Evolutionary conservation across 805 yeast species (phyloP).

Genomic region (Lachancea kluyveri): DNA sequence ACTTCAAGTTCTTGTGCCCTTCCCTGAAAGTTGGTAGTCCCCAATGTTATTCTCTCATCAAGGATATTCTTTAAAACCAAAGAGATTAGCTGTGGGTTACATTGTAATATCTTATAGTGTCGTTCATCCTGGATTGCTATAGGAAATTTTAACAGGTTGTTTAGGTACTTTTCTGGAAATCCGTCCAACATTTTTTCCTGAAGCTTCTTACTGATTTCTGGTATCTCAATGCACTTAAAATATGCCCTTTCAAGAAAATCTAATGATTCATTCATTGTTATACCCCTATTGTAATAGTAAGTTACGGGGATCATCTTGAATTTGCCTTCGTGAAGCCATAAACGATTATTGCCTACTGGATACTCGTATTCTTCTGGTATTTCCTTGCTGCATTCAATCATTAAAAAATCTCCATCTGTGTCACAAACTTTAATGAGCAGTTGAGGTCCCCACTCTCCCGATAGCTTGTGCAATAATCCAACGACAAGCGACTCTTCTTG

Average conservation of each 20-base stretch:
- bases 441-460: conserved; percentile 25
- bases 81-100: conserved; percentile 17
- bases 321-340: conserved; percentile 44
- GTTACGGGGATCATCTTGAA: conserved; percentile 37
- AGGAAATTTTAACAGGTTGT: conserved; percentile 16
- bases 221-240: conserved; percentile 30
- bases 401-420: conserved; percentile 49
- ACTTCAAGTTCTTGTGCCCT: conserved; percentile 1
- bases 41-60: conserved; percentile 6
- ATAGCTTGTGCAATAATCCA: conserved; percentile 35
- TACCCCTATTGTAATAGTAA: conserved; percentile 30
- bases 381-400: conserved; percentile 43
- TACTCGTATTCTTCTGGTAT: conserved; percentile 41
- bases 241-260: conserved; percentile 33
- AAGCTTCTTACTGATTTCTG: conserved; percentile 19
- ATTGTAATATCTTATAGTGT: conserved; percentile 9
- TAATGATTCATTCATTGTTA: conserved; percentile 36
- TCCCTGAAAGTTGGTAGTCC: not conserved
- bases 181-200: conserved; percentile 9
- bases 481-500: conserved; percentile 43
- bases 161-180: conserved; percentile 29
- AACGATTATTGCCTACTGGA: conserved; percentile 39
- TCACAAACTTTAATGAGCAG: conserved; percentile 43
- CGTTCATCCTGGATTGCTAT: conserved; percentile 13
- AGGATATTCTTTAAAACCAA: conserved; percentile 15